Base-by-base conservation (phyloP, 1,284 basidiomycete genomes). In the Malassezia arunalokei region DNA sequence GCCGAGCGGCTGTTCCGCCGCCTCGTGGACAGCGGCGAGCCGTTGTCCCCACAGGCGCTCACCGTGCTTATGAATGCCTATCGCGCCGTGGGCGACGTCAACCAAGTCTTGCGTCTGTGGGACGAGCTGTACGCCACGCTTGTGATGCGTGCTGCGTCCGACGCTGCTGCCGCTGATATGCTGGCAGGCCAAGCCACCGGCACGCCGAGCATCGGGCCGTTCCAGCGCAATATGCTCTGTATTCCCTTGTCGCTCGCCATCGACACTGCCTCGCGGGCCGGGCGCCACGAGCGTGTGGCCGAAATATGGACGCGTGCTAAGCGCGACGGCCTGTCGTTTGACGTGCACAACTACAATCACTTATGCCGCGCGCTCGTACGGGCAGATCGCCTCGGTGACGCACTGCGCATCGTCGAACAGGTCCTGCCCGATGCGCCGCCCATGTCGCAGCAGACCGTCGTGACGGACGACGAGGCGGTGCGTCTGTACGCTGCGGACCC, bases 341-440 rank as follows among this genome's bases (percentile, higher is more conserved):
- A 95, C 69, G 80, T 86, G 9, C 82, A 85, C 63, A 96, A 95
- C 74, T 98, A 88, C 85, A 96, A 95, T 69, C 83, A 87, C 65
- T 78, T 92, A 24, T 80, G 79, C 24, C 77, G 83, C 3, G 85
- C 84, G 11, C 79, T 92, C 31, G 78, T 88, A 29, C 81, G 84
- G 31, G 85, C 84, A 0, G 89, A 85, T 15, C 81, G 92, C 64
- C 73, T 83, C 6, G 81, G 83, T 58, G 83, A 84, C 43, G 89
- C 87, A 3, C 87, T 92, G 72, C 82, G 84, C 63, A 78, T 94
- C 24, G 75, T 89, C 28, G 87, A 95, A 71, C 78, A 80, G 41
- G 81, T 95, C 38, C 78, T 95, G 15, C 46, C 54, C 15, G 48
- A 56, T 3, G 47, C 55, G n/a, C 39, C 51, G 17, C 51, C 51